These are phyloP conservation scores for Carex cristatella DNA, from an alignment of 176 grass and related monocot genomes.

Conservation along the genomic window DNA sequence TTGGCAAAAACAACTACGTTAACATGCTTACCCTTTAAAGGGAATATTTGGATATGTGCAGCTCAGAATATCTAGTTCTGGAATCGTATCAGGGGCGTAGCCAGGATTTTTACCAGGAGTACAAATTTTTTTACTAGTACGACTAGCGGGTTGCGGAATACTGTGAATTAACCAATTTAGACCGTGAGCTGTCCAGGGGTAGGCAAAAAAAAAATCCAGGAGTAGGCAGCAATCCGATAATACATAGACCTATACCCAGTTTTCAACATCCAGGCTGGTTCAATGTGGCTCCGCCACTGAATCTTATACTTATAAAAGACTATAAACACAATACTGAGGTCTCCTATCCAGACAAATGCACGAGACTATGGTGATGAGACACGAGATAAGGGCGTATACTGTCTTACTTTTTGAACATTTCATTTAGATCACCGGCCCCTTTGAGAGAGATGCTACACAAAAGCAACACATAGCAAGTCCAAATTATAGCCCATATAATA, in stretches of 20 bases:
- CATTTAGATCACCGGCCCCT: slow-evolving; percentile 48
- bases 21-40: neutral
- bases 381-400: neutral
- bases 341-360: neutral
- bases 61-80: neutral
- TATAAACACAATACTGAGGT: neutral
- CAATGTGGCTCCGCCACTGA: too few relatives aligned
- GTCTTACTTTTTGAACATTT: slow-evolving; percentile 95
- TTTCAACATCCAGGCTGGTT: too few relatives aligned
- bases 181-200: too few relatives aligned
- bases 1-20: neutral
- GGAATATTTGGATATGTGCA: neutral
- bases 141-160: too few relatives aligned
- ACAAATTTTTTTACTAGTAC: too few relatives aligned
- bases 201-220: too few relatives aligned
- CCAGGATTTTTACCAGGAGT: too few relatives aligned
- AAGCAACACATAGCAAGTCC: slow-evolving; percentile 62
- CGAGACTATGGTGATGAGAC: neutral
- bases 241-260: too few relatives aligned
- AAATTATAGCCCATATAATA: slow-evolving; percentile 58
- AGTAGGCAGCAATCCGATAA: too few relatives aligned
- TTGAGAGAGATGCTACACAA: slow-evolving; percentile 68
- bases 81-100: neutral
- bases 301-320: too few relatives aligned
- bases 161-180: too few relatives aligned